Evolutionary conservation across 495 filamentous ascomycete genomes (phyloP), one percentile per base, ranked within the genome.

Genomic region (Aspergillus bridgeri): DNA sequence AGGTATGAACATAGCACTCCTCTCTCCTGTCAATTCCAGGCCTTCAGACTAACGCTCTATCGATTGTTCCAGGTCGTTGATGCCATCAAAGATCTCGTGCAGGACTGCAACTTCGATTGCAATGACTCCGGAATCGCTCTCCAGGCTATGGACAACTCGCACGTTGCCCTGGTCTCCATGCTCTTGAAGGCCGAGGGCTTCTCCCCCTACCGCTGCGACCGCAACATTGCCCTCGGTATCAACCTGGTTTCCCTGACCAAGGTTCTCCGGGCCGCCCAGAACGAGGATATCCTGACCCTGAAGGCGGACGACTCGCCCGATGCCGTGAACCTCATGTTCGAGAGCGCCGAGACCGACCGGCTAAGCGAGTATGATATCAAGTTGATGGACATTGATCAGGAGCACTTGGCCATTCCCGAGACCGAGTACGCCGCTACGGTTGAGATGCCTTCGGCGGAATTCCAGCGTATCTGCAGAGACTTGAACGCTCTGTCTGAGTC

Each of bases 81-180:
- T 74, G 91, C 94, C 58, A 96, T 99, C 86, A 98, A 96, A 77
- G 95, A 99, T 67, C 86, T 99, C 24, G 94, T 99, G 51, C 94
- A 98, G 77, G 93, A 98, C 79, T 98, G 95, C 85, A 99, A 99
- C 79, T 99, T 99, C 78, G 94, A 99, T 80, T 99, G 95, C 88
- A 99, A 98, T 88, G 94, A 99, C 83, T 90, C 90, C 60, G 94
- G 94, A 51, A 93, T 99, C 73, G 92, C 92, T 52, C 88, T 99
- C 25, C 94, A 99, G 78, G 94, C 94, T 65, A 99, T 99, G 95
- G 94, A 99, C 80, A 99, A 96, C 83, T 96, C 92, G 57, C 94
- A 99, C 79, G 94, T 99, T 70, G 94, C 94, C 51, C 89, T 99
- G 48, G 94, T 98, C 42, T 96, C 94, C 57, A 98, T 99, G 95